phyloP scores from a whole-genome alignment of 2,329 filamentous ascomycete species.

The Triangularia setosa region DNA sequence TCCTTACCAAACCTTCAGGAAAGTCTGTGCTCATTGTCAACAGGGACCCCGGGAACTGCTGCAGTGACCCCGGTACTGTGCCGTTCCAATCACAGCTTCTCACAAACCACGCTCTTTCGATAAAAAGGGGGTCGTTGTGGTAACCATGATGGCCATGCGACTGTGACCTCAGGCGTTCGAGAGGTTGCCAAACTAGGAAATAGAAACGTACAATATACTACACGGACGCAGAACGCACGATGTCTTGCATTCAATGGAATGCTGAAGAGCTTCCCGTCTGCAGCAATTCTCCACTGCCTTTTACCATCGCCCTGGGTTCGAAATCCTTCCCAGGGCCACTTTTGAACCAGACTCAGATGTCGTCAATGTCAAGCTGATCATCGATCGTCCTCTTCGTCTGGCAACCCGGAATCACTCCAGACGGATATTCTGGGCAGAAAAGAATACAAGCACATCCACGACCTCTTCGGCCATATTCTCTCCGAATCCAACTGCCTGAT shows the following conservation, averaged over 20 bases:
- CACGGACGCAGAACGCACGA: background rate
- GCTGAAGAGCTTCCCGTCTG: background rate
- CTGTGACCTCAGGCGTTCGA: slow-evolving; percentile 2
- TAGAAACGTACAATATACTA: background rate
- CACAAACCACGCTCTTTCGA: background rate
- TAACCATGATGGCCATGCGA: background rate
- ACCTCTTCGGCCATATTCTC: background rate
- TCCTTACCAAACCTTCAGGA: background rate
- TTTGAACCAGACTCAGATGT: background rate
- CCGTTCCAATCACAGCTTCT: background rate
- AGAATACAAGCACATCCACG: background rate
- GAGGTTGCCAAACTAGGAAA: background rate
- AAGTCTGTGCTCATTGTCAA: slow-evolving; percentile 5
- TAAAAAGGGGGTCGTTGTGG: slow-evolving; percentile 4
- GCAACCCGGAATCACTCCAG: background rate
- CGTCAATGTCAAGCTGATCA: background rate
- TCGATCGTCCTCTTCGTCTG: background rate
- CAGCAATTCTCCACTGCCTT: background rate
- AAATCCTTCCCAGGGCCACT: background rate
- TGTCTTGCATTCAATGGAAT: slow-evolving; percentile 9
- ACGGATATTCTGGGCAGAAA: background rate
- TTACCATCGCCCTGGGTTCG: background rate
- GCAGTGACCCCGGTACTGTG: background rate
- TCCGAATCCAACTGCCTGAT: background rate
- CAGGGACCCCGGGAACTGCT: background rate